A percentile compares a stretch with the other conserved stretches of the same genome.
Conservation (phyloP, 306 rosid species). For the Acacia confusa region DNA sequence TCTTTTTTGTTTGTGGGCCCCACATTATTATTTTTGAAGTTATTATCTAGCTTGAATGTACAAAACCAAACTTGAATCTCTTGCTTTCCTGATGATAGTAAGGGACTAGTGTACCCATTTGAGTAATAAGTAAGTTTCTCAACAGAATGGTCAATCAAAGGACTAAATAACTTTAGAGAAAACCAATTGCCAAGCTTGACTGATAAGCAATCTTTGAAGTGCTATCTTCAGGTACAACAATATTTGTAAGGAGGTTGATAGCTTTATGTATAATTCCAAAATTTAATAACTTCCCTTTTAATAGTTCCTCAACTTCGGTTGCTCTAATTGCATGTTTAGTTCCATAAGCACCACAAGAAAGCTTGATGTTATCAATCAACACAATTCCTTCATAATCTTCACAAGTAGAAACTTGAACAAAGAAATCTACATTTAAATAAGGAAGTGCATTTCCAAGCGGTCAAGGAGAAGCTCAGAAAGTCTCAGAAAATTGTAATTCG, state of each 20-base stretch:
- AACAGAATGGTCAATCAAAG: conserved; percentile 43
- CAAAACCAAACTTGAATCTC: conserved; percentile 62
- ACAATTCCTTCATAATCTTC: conserved; percentile 40
- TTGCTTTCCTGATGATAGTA: conserved; percentile 71
- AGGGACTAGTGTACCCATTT: conserved; percentile 25
- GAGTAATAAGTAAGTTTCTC: conserved; percentile 25
- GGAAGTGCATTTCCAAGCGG: conserved; percentile 85
- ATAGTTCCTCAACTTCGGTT: conserved; percentile 58
- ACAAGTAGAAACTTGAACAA: conserved; percentile 56
- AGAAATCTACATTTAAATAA: conserved; percentile 74
- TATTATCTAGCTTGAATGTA: too few species aligned
- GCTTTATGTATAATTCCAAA: conserved; percentile 51
- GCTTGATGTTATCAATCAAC: conserved; percentile 47
- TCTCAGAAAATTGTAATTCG: conserved; percentile 51
- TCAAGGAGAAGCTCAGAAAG: conserved; percentile 77
- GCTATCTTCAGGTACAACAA: conserved; percentile 59
- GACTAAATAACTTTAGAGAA: conserved; percentile 66
- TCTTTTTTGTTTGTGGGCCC: conserved; percentile 49
- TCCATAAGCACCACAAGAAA: conserved; percentile 79
- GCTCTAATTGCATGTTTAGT: conserved; percentile 72
- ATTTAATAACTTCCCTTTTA: conserved; percentile 57
- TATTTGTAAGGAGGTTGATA: conserved; percentile 41
- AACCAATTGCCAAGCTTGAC: conserved; percentile 72
- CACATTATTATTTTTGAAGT: too few species aligned
- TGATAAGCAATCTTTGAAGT: conserved; percentile 51